These are phyloP conservation scores for Blastomyces silverae DNA, from an alignment of 2,329 filamentous ascomycete species.

Conservation along the genomic window DNA sequence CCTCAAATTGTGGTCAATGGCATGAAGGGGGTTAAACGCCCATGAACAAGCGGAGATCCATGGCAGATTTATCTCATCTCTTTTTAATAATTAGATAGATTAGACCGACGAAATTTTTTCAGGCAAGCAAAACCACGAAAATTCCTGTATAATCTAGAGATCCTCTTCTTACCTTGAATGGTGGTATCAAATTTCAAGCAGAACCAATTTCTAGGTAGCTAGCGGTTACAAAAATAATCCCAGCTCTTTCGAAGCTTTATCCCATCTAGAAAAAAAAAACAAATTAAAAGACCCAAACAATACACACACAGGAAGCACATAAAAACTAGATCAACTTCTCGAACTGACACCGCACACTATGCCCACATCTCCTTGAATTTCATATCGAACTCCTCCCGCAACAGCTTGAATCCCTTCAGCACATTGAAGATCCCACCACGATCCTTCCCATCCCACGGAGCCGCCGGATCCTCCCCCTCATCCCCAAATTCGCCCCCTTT, in stretches of 20 bases:
- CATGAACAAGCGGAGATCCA: no score
- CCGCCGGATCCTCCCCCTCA: not conserved
- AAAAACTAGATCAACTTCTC: not conserved
- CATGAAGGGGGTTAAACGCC: no score
- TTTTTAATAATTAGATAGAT: no score
- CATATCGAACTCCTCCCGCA: slow-evolving; percentile 30
- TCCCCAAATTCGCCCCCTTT: not conserved
- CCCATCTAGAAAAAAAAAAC: not conserved
- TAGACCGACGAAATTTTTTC: no score
- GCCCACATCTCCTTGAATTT: slow-evolving; percentile 29
- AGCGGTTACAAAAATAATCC: not conserved
- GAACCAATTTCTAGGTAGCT: not conserved
- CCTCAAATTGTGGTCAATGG: no score
- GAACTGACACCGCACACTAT: slow-evolving; percentile 6
- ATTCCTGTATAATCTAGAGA: no score
- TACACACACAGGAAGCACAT: not conserved
- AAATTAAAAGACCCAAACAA: not conserved
- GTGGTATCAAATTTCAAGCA: no score
- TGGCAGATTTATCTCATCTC: no score
- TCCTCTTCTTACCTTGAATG: no score
- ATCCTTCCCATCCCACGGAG: slow-evolving; percentile 17
- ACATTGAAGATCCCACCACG: slow-evolving; percentile 24
- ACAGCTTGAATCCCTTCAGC: slow-evolving; percentile 28
- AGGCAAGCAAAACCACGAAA: no score
- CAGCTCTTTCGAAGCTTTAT: not conserved